A percentile compares a stretch with the other conserved stretches of the same genome.
These are phyloP conservation scores for Hirschioporus abietinus DNA, from an alignment of 768 basidiomycete species.

Conservation along the genomic window DNA sequence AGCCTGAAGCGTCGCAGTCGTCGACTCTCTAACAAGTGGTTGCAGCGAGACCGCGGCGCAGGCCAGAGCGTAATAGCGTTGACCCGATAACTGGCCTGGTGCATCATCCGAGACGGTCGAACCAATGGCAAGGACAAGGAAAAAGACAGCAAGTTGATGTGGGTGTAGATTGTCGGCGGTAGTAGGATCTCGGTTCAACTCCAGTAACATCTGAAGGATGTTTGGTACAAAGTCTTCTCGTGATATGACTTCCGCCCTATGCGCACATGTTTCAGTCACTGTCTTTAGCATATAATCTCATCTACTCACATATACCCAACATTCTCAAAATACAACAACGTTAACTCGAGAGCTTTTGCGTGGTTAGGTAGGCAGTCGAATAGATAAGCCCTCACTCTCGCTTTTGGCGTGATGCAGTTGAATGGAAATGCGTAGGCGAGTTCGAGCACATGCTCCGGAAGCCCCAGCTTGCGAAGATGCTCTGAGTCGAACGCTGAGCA, in stretches of 20 bases:
- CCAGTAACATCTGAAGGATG: constrained; percentile 35
- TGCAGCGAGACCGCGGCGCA: constrained; percentile 44
- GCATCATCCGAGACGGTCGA: constrained; percentile 25
- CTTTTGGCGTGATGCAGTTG: constrained; percentile 33
- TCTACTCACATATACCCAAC: constrained; percentile 43
- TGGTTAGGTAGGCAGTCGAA: constrained; percentile 34
- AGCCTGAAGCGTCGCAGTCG: constrained; percentile 42
- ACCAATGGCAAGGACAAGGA: constrained; percentile 45
- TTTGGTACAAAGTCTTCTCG: constrained; percentile 35
- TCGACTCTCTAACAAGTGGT: constrained; percentile 39
- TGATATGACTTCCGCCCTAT: constrained; percentile 42
- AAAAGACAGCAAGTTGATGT: constrained; percentile 47
- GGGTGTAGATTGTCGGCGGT: constrained; percentile 34
- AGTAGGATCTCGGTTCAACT: constrained; percentile 11
- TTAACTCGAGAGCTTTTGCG: constrained; percentile 34
- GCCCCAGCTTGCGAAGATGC: constrained; percentile 22
- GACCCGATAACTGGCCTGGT: neutral
- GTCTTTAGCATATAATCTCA: constrained; percentile 1
- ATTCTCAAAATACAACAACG: constrained; percentile 37
- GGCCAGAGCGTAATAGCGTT: constrained; percentile 40
- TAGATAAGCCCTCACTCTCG: constrained; percentile 34
- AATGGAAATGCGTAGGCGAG: constrained; percentile 47
- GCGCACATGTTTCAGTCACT: neutral
- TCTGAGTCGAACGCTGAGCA: neutral
- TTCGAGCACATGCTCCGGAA: constrained; percentile 39